Evolutionary conservation across 2,329 filamentous ascomycete genomes (phyloP), one percentile per base, ranked within the genome.

Genomic region (Colletotrichum sp.): DNA sequence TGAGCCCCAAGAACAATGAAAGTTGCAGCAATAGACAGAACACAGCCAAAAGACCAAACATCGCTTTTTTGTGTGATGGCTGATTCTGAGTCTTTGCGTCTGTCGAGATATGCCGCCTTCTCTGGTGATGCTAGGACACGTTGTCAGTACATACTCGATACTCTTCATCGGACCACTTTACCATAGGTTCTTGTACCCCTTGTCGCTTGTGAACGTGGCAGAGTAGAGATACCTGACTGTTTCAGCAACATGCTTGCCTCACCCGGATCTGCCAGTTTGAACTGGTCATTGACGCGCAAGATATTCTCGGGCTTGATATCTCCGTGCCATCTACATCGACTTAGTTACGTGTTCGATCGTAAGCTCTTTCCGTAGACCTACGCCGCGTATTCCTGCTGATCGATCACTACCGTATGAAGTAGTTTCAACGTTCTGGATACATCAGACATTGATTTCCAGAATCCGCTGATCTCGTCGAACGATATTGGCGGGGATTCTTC

Each of bases 21-120:
- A 1, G 85, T 85, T 2, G 85, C 85, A 6, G 83, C 82, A 2
- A 84, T 77, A 0, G 85, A 86, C 26, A 86, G 77, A 1, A 87
- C 84, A 57, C 85, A 87, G 1, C 83, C 83, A 9, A 85, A 75
- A 4, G 85, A 86, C 86, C 86, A 87, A 1, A 81, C 83, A 62
- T 87, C 86, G 10, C 84, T 85, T 2, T 76, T 78, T 71, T 84
- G 84, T n/a, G 77, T 73, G 2, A 84, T 79, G 3, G 59, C 26
- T 39, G 71, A 24, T 10, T 60, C 57, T n/a, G 9, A 7, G 10
- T 15, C 36, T 8, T 12, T 32, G 13, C 3, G 8, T 15, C 30
- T 18, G 3, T 64, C 26, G 6, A 70, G 9, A 8, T 71, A 63
- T 8, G 59, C 66, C 4, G 59, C 15, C 8, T 74, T 74, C 8